Evolutionary conservation across 2,329 filamentous ascomycete genomes (phyloP), one percentile per base, ranked within the genome.

Genomic region (Cryphonectria parasitica): DNA sequence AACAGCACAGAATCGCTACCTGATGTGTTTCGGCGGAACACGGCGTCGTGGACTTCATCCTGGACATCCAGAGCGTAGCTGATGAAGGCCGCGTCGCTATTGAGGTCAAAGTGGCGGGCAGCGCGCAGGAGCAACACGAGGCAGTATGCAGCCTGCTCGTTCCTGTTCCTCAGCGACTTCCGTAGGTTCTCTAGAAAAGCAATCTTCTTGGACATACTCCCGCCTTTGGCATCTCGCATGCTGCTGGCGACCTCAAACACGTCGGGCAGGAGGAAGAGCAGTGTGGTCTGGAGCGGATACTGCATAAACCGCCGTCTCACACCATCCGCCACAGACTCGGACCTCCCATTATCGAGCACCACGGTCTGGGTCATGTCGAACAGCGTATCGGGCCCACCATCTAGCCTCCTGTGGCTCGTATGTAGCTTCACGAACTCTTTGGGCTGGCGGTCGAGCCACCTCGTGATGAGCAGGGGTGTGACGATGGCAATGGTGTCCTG

Each of bases 11-110:
- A 79, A 36, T 90, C 86, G 54, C 82, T 77, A 15, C 82, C 81
- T 1, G 83, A 79, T 2, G 83, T 78, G 62, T 85, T 81, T 45
- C 85, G 85, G 69, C 87, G 85, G 75, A 92, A 91, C 5, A 91
- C 86, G 63, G 89, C 88, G 75, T 91, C 89, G 63, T 86, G 84
- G 63, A 92, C 85, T 77, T 92, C 90, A 75, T 91, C 89, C 75
- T 92, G 90, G 11, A 92, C 87, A 77, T 92, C 90, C 79, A 91
- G 83, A 54, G 89, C 89, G 77, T 90, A 92, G 77, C 89, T 91
- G 71, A 91, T 83, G 70, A 91, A 82, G 2, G 87, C 87, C 15
- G 88, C 86, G 75, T 92, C 90, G 75, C 85, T 89, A 71, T 91
- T 87, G 10, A 83, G 81, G 70, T 87, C 83, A 74, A 92, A 91